These are phyloP conservation scores for Suzukiozyma palmioleophila DNA, from an alignment of 1,139 yeast genomes.

Conservation along the genomic window DNA sequence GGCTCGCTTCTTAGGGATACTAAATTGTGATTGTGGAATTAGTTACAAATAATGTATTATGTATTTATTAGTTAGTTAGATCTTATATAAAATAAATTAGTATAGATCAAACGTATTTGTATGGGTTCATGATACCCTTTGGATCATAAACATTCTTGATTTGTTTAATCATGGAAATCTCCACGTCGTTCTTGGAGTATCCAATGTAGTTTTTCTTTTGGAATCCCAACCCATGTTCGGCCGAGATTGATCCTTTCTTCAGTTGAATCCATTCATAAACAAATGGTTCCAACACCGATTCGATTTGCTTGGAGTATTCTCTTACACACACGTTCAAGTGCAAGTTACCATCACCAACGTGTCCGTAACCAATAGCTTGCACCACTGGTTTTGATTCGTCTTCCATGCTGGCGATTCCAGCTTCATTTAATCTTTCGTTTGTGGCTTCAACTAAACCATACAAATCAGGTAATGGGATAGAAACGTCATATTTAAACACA, in stretches of 20 bases:
- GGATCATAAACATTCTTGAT: conserved; percentile 85
- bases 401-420: conserved; percentile 59
- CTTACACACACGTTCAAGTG: conserved; percentile 92
- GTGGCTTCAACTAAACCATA: conserved; percentile 78
- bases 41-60: conserved; percentile 1
- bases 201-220: conserved; percentile 87
- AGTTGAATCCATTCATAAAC: conserved; percentile 83
- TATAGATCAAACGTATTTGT: conserved; percentile 59
- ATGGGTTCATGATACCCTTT: conserved; percentile 85
- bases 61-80: neutral
- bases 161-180: conserved; percentile 68
- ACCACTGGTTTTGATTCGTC: conserved; percentile 72
- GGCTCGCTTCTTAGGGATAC: conserved; percentile 31
- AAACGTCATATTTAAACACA: conserved; percentile 94
- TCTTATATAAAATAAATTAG: neutral
- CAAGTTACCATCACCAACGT: conserved; percentile 92
- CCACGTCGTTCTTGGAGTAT: conserved; percentile 70
- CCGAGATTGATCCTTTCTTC: conserved; percentile 83
- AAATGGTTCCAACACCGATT: conserved; percentile 80
- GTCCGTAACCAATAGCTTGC: conserved; percentile 91
- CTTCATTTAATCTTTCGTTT: conserved; percentile 50
- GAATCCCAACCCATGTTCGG: conserved; percentile 96
- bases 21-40: conserved; percentile 4
- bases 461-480: conserved; percentile 75
- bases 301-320: conserved; percentile 71